phyloP scores from a whole-genome alignment of 306 rosid genomes.

The Crataegus laevigata region DNA sequence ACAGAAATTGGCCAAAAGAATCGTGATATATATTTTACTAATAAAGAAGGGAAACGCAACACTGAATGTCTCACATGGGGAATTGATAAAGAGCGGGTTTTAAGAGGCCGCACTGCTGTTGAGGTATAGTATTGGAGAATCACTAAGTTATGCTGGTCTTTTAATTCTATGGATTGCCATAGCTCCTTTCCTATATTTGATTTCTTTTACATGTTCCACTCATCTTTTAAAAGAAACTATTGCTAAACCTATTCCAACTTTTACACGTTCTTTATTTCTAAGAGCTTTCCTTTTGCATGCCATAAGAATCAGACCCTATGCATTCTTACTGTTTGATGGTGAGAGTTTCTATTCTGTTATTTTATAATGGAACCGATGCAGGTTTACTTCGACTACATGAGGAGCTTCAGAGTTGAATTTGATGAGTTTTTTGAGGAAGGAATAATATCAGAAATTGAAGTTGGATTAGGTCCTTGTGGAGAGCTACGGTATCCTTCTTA shows the following conservation, averaged over 20 bases:
- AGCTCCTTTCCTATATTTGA: background rate
- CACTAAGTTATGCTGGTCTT: background rate
- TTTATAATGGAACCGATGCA: background rate
- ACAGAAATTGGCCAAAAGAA: constrained; percentile 74
- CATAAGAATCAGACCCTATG: background rate
- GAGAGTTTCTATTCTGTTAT: background rate
- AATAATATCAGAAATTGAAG: constrained; percentile 60
- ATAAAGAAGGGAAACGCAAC: constrained; percentile 63
- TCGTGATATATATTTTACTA: constrained; percentile 71
- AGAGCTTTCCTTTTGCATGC: background rate
- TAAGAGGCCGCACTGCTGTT: constrained; percentile 70
- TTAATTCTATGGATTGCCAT: background rate
- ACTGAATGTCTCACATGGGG: constrained; percentile 83
- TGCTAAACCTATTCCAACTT: background rate
- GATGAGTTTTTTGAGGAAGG: constrained; percentile 61
- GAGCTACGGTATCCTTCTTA: constrained; percentile 77
- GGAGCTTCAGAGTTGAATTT: constrained; percentile 75
- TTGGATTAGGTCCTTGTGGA: constrained; percentile 86
- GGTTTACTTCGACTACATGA: constrained; percentile 76
- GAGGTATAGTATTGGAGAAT: constrained; percentile 44
- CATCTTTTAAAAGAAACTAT: background rate
- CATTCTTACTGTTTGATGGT: background rate
- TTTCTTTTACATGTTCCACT: background rate
- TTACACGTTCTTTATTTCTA: background rate
- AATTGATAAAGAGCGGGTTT: constrained; percentile 73